Percentiles rank a stretch among this genome's conserved stretches.
Conservation (phyloP, 2,329 filamentous ascomycete species). For the Botryotinia narcissicola region DNA sequence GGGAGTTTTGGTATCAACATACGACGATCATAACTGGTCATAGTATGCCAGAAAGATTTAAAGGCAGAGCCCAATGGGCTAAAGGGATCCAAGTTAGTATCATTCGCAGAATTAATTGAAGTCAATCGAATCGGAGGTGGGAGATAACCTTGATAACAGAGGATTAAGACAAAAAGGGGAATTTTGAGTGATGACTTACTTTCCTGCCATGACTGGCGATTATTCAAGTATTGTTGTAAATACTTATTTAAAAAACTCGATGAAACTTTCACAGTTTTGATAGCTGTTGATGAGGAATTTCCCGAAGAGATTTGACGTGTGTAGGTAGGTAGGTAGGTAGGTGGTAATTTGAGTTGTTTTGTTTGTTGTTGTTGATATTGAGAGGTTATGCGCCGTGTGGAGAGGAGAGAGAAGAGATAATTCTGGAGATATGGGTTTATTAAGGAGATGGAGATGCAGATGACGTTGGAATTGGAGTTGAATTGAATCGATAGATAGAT, state of each 20-base stretch:
- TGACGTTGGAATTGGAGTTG: not conserved
- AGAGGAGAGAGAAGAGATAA: not conserved
- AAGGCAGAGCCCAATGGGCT: constrained; percentile 65
- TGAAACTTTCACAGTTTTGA: not conserved
- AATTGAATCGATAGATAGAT: not conserved
- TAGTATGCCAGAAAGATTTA: constrained; percentile 89
- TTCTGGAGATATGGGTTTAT: not conserved
- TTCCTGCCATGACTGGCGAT: constrained; percentile 19
- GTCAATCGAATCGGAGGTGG: not conserved
- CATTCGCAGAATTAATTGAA: not conserved
- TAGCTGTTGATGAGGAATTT: not conserved
- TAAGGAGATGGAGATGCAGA: not conserved
- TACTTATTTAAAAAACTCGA: not conserved
- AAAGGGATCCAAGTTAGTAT: not conserved
- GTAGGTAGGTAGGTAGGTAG: not conserved
- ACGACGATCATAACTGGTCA: constrained; percentile 70
- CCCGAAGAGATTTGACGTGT: not conserved
- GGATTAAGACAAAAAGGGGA: constrained; percentile 12
- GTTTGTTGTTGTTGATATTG: not conserved
- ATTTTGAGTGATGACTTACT: not conserved
- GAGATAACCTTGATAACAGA: not conserved
- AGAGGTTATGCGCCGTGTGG: not conserved
- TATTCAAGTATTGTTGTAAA: not conserved
- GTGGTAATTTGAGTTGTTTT: not conserved
- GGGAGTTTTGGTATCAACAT: constrained; percentile 39